phyloP scores from a whole-genome alignment of 73 alveolate genomes.

The Vitrella brassicaformis region DNA sequence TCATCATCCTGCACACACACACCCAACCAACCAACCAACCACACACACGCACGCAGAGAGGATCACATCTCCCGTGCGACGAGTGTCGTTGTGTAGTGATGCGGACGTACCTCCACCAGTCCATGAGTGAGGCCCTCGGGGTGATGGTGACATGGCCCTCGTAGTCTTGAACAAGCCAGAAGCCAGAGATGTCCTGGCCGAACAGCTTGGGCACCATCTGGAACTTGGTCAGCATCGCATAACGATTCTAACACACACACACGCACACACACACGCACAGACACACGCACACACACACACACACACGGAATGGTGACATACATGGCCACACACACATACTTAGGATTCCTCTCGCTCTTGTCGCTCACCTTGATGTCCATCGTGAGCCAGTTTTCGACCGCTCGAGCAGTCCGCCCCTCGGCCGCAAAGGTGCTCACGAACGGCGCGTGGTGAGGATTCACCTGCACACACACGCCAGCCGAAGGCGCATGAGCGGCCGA shows the following conservation, averaged over 20 bases:
- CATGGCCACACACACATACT: too few species aligned
- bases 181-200: background rate
- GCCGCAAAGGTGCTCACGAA: background rate
- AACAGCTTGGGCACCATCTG: background rate
- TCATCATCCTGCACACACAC: background rate
- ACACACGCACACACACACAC: too few species aligned
- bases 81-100: background rate
- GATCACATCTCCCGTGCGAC: background rate
- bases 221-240: background rate
- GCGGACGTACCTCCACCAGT: background rate
- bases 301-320: too few species aligned
- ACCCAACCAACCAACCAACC: background rate
- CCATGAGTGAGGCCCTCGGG: background rate
- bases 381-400: background rate
- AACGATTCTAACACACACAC: too few species aligned
- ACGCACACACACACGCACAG: too few species aligned
- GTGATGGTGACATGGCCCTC: background rate
- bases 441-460: background rate
- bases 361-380: background rate
- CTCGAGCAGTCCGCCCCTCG: background rate
- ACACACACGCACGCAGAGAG: background rate
- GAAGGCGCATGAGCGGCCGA: too few species aligned
- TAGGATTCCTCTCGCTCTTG: too few species aligned
- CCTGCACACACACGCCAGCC: too few species aligned
- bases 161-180: background rate